Percentiles rank a stretch among this genome's conserved stretches.
phyloP scores from a whole-genome alignment of 306 rosid species.

The Cucurbita maxima region DNA sequence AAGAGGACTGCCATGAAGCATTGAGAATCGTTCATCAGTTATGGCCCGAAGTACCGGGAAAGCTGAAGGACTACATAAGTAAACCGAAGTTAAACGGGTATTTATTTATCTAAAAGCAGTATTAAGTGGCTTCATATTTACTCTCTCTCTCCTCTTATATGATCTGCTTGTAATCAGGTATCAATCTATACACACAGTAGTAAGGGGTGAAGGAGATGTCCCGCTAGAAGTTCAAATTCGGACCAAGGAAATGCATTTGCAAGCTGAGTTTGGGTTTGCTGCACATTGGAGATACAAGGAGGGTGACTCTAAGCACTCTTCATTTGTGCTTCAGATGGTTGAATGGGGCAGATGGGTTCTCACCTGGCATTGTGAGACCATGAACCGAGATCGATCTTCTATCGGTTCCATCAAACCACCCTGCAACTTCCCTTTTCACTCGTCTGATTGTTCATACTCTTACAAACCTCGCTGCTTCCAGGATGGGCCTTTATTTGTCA shows the following conservation, averaged over 20 bases:
- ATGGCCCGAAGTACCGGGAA: slow-evolving; percentile 80
- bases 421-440: slow-evolving; percentile 83
- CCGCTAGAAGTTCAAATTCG: slow-evolving; percentile 94
- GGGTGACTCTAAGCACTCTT: slow-evolving; percentile 76
- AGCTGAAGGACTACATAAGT: slow-evolving; percentile 76
- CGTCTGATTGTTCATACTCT: slow-evolving; percentile 65
- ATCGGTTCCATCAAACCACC: slow-evolving; percentile 53
- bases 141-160: slow-evolving; percentile 10
- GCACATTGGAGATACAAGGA: slow-evolving; percentile 99
- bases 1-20: slow-evolving; percentile 80
- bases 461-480: slow-evolving; percentile 48
- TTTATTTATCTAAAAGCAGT: slow-evolving; percentile 12
- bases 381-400: slow-evolving; percentile 53
- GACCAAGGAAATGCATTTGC: slow-evolving; percentile 87
- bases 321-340: slow-evolving; percentile 93
- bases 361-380: slow-evolving; percentile 95
- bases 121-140: neutral
- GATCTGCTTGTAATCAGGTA: slow-evolving; percentile 32
- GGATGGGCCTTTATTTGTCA: slow-evolving; percentile 80
- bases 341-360: slow-evolving; percentile 99
- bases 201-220: slow-evolving; percentile 55
- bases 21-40: slow-evolving; percentile 51
- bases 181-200: slow-evolving; percentile 85
- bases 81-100: slow-evolving; percentile 87
- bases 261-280: slow-evolving; percentile 94